Evolutionary conservation across 2,329 filamentous ascomycete genomes (phyloP).

Genomic region (Monilinia fructigena): DNA sequence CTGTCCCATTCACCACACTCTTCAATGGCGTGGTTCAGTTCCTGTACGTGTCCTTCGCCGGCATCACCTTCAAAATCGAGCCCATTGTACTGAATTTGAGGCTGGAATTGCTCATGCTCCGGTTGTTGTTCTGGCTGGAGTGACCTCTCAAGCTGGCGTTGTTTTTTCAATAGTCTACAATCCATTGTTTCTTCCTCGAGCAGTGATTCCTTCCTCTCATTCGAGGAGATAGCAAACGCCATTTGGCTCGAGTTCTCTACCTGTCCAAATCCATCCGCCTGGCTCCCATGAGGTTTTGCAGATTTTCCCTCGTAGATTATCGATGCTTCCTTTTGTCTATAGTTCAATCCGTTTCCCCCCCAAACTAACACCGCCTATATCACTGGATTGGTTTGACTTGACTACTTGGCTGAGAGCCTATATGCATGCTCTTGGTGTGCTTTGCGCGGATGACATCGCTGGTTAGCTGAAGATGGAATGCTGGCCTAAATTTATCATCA

Average conservation of each 20-base stretch:
- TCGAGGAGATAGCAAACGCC: neutral
- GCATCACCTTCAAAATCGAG: neutral
- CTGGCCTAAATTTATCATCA: neutral
- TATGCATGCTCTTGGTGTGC: neutral
- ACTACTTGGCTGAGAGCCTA: neutral
- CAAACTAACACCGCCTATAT: neutral
- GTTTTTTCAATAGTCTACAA: neutral
- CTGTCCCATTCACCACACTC: neutral
- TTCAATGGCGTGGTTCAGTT: neutral
- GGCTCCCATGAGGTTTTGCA: neutral
- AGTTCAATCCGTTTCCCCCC: neutral
- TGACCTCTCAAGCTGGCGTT: neutral
- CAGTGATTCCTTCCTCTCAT: neutral
- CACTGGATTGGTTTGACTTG: too few relatives aligned
- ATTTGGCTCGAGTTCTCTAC: neutral
- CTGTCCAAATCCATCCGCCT: neutral
- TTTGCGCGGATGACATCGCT: neutral
- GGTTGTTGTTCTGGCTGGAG: neutral
- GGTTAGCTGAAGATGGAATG: neutral
- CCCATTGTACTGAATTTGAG: neutral
- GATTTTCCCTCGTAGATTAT: neutral
- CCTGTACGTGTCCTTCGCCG: neutral
- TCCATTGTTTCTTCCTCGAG: neutral
- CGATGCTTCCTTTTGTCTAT: neutral
- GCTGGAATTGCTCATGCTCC: neutral